Percentiles rank a stretch among this genome's conserved stretches.
phyloP scores from a whole-genome alignment of 192 early-diverging fungal genomes.

The Entophlyctis luteolus region DNA sequence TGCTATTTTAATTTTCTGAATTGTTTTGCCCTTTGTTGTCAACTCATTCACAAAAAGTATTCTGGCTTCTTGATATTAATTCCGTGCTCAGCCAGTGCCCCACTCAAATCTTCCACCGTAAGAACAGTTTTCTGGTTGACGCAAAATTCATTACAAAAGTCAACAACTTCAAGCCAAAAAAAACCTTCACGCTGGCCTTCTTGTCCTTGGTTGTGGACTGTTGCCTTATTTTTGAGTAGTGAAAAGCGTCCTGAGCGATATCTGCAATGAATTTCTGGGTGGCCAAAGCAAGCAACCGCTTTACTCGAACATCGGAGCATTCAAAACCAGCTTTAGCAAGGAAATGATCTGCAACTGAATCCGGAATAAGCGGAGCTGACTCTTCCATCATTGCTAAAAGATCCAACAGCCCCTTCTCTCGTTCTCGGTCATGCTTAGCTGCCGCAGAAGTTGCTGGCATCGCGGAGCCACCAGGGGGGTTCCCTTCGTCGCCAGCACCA shows the following conservation, averaged over 20 bases:
- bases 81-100: constrained; percentile 86
- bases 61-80: constrained; percentile 95
- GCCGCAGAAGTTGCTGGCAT: no score
- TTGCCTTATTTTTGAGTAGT: constrained; percentile 74
- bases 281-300: constrained; percentile 72
- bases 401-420: constrained; percentile 76
- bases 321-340: constrained; percentile 71
- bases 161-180: not conserved
- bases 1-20: no score
- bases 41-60: constrained; percentile 78
- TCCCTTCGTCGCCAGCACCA: no score
- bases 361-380: constrained; percentile 84
- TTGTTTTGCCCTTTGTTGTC: no score
- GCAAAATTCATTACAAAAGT: not conserved
- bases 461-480: no score
- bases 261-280: constrained; percentile 85
- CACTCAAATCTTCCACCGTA: constrained; percentile 88
- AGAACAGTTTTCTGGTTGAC: constrained; percentile 64
- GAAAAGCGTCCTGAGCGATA: constrained; percentile 80
- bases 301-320: constrained; percentile 75
- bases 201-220: constrained; percentile 64
- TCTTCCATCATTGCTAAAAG: constrained; percentile 84
- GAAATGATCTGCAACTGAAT: constrained; percentile 92
- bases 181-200: constrained; percentile 43
- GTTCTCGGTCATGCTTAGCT: no score